Base-by-base conservation (phyloP, 805 yeast genomes). In the Scheffersomyces stipitis region DNA sequence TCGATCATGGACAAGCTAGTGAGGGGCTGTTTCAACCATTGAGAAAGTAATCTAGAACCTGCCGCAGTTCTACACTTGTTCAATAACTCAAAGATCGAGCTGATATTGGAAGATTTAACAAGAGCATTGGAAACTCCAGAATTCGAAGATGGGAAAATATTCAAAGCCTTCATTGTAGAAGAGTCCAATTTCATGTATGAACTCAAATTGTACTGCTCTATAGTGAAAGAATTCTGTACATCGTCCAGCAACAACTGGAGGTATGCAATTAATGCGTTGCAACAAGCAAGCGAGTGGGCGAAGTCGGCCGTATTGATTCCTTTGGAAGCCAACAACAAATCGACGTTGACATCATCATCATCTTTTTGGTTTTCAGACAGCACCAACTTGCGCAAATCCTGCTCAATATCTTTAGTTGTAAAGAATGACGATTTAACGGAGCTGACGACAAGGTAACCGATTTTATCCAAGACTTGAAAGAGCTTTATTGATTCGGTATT, bases 21-120 rank as follows among this genome's bases (percentile, higher is more conserved):
- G 33, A 93, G 71, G 1, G 99, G 99, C 61, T 93, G 99, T 54
- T 91, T 93, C 42, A 93, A 71, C 99, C 99, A 93, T 54, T 88
- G 96, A 12, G 93, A 81, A 17, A 93, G 72, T 34, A 90, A 63
- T 45, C 98, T 74, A 1, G 91, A 69, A 5, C 99, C 99, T n/a
- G 93, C 88, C 2, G 80, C 73, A 3, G 95, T 83, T 51, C 86
- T 88, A 68, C 98, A 91, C 48, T 82, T 80, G 66, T 93, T 91
- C 50, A 93, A 66, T 30, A 93, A 70, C 17, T 95, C 96, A 56
- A 78, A 90, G 28, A 93, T 63, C 7, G 95, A 84, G 12, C 63
- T 50, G 13, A 66, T 46, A 16, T 55, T 44, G 24, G 24, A 20
- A 20, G 24, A 20, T 10, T 20, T 20, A 10, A 20, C 24, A 7